phyloP scores from a whole-genome alignment of 495 filamentous ascomycete genomes.

The Schizothecium vesticola region DNA sequence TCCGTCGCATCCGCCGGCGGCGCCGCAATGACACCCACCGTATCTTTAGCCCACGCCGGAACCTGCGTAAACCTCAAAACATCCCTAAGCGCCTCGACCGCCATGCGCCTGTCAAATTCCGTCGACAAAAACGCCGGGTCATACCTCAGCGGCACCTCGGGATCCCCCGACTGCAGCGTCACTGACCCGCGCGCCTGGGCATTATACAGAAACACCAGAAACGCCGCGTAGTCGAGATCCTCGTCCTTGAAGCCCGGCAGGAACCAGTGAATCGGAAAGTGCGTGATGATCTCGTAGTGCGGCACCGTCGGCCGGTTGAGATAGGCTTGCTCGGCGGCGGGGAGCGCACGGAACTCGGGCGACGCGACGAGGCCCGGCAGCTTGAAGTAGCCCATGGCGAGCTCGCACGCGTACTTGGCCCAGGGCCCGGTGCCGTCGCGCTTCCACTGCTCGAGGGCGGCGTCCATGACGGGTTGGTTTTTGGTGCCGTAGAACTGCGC shows the following conservation, averaged over 20 bases:
- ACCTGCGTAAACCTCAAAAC: conserved; percentile 36
- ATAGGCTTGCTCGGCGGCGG: conserved; percentile 32
- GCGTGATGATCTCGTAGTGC: conserved; percentile 33
- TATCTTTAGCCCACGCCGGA: conserved; percentile 44
- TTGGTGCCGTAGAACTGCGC: conserved; percentile 20
- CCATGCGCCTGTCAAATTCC: conserved; percentile 52
- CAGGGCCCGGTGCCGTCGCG: conserved; percentile 43
- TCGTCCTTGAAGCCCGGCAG: conserved; percentile 26
- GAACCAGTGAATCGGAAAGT: conserved; percentile 44
- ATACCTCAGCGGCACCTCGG: conserved; percentile 48
- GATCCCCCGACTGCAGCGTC: conserved; percentile 50
- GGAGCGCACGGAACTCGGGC: conserved; percentile 43
- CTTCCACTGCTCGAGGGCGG: conserved; percentile 45
- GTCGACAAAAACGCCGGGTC: conserved; percentile 53
- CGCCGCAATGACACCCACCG: conserved; percentile 33
- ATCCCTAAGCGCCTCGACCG: conserved; percentile 49
- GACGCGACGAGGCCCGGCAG: conserved; percentile 32
- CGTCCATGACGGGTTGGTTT: conserved; percentile 30
- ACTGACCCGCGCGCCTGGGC: conserved; percentile 44
- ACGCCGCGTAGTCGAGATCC: conserved; percentile 28
- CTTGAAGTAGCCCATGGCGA: conserved; percentile 52
- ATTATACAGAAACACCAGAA: conserved; percentile 34
- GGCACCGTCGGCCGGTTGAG: conserved; percentile 42
- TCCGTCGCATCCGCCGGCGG: conserved; percentile 42
- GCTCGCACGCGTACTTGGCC: conserved; percentile 36